Percentiles rank a stretch among this genome's conserved stretches.
Evolutionary conservation across 495 filamentous ascomycete species (phyloP).

Genomic region (Tuber microsphaerosporum): DNA sequence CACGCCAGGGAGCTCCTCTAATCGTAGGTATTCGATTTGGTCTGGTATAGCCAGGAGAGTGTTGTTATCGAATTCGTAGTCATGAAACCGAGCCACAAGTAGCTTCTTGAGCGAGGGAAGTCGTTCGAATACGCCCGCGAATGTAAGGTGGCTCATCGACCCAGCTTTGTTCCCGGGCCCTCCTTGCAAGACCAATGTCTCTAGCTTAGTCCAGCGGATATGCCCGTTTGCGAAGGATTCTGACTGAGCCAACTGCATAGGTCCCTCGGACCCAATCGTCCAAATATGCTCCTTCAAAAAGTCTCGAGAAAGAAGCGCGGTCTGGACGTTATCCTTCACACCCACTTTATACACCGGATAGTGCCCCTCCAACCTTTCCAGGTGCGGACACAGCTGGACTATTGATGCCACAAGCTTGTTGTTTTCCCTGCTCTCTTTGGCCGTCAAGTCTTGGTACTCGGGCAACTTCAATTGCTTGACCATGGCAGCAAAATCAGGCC

Average conservation of each 20-base stretch:
- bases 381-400: constrained; percentile 78
- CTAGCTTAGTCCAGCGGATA: constrained; percentile 60
- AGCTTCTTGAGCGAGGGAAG: constrained; percentile 67
- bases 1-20: constrained; percentile 69
- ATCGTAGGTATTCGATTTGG: constrained; percentile 59
- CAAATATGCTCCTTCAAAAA: constrained; percentile 73
- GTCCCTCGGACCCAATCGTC: constrained; percentile 51
- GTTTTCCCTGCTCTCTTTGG: constrained; percentile 54
- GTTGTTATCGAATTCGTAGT: constrained; percentile 64
- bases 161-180: constrained; percentile 50
- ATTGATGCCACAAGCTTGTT: constrained; percentile 69
- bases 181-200: constrained; percentile 69
- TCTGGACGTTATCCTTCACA: constrained; percentile 65
- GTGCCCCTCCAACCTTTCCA: constrained; percentile 67
- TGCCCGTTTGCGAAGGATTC: constrained; percentile 65
- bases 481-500: constrained; percentile 61
- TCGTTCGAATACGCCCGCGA: constrained; percentile 60
- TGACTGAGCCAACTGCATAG: constrained; percentile 55
- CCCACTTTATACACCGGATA: constrained; percentile 63
- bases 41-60: constrained; percentile 63
- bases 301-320: constrained; percentile 64
- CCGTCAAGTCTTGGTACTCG: constrained; percentile 49
- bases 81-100: constrained; percentile 64
- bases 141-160: constrained; percentile 57
- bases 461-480: constrained; percentile 71